A percentile compares a stretch with the other conserved stretches of the same genome.
These are phyloP conservation scores for Leccinum truebloodii DNA, from an alignment of 768 basidiomycete genomes.

Conservation along the genomic window DNA sequence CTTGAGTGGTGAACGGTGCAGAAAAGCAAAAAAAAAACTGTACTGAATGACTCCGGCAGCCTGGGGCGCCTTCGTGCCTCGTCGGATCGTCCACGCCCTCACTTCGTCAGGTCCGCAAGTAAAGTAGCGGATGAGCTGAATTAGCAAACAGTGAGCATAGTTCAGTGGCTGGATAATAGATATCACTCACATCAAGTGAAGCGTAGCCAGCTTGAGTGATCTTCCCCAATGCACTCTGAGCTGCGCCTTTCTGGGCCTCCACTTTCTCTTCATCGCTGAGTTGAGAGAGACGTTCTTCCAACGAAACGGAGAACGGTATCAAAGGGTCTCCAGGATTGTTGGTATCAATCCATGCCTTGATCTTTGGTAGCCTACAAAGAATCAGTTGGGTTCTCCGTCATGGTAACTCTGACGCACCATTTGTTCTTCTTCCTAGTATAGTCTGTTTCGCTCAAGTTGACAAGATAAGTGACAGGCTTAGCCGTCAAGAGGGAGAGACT, in stretches of 20 bases:
- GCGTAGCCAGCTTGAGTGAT: conserved; percentile 95
- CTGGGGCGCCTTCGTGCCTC: conserved; percentile 92
- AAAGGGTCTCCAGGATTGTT: conserved; percentile 95
- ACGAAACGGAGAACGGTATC: conserved; percentile 94
- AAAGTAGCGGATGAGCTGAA: conserved; percentile 90
- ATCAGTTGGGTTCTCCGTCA: not conserved
- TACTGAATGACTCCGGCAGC: conserved; percentile 98
- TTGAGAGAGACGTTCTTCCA: conserved; percentile 83
- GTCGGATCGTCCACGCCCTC: conserved; percentile 96
- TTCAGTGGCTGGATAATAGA: not conserved
- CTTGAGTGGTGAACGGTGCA: not conserved
- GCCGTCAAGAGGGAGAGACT: conserved; percentile 88
- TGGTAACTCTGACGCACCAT: conserved; percentile 52
- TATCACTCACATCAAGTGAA: conserved; percentile 68
- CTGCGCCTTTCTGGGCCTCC: conserved; percentile 79
- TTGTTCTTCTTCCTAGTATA: conserved; percentile 99
- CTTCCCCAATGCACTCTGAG: conserved; percentile 78
- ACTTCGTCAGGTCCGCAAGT: conserved; percentile 97
- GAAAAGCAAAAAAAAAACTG: conserved; percentile 28
- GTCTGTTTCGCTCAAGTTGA: conserved; percentile 94
- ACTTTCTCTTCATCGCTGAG: conserved; percentile 67
- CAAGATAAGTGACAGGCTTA: conserved; percentile 96
- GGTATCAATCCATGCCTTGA: conserved; percentile 97
- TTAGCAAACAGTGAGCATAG: not conserved
- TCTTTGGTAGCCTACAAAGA: conserved; percentile 80